These are phyloP conservation scores for Dichomitus squalens DNA, from an alignment of 1,284 basidiomycete genomes.

Conservation along the genomic window DNA sequence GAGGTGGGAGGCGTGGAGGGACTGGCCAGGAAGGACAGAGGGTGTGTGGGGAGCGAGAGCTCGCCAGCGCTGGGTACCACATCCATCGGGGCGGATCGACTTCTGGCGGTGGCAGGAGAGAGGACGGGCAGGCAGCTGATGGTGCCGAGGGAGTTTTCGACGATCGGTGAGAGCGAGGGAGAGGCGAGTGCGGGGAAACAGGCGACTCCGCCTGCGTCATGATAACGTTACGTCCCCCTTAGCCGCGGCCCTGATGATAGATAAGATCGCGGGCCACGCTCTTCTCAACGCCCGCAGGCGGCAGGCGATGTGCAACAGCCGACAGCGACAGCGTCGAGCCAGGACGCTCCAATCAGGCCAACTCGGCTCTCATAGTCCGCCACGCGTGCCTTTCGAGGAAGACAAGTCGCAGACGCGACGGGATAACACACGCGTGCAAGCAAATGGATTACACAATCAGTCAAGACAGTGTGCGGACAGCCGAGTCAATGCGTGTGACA, in stretches of 20 bases:
- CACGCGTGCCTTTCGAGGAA: background rate
- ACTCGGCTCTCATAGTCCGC: background rate
- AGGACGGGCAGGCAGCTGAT: background rate
- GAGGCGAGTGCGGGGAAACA: slow-evolving; percentile 20
- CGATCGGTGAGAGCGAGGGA: background rate
- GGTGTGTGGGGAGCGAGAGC: background rate
- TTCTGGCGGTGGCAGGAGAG: background rate
- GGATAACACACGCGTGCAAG: background rate
- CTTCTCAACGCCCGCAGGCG: slow-evolving; percentile 1
- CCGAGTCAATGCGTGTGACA: background rate
- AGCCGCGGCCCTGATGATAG: slow-evolving; percentile 19
- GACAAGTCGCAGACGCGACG: background rate
- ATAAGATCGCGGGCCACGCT: slow-evolving; percentile 14
- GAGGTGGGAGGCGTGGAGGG: background rate
- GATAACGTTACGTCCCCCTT: slow-evolving; percentile 19
- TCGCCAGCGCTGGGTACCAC: too few species aligned
- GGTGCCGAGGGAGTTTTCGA: background rate
- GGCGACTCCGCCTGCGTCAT: slow-evolving; percentile 17
- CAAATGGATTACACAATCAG: slow-evolving; percentile 13
- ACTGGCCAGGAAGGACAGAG: background rate
- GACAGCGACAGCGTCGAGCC: background rate
- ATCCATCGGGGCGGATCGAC: too few species aligned
- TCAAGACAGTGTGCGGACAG: background rate
- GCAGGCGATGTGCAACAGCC: too few species aligned
- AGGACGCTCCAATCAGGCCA: background rate